Evolutionary conservation across 495 filamentous ascomycete species (phyloP), one percentile per base, ranked within the genome.

Genomic region (Choiromyces venosus): DNA sequence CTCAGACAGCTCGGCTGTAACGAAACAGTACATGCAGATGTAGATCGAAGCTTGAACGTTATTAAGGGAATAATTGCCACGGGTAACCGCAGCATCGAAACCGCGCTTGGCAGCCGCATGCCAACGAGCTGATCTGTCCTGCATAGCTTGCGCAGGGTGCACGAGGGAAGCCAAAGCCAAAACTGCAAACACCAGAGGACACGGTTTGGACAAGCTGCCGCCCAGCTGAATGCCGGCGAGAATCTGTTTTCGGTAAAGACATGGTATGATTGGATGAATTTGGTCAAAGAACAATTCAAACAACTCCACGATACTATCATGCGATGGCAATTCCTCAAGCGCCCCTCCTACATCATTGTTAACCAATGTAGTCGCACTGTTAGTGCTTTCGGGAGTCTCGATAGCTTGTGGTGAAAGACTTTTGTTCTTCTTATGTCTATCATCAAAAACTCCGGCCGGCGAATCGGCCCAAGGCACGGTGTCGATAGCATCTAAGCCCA

Each of bases 21-120:
- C 70, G 37, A 77, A 78, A 37, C 79, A n/a, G 64, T 73, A 76
- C 29, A 80, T 37, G 66, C 74, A 77, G 29, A 80, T 77, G 68
- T 77, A 80, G 67, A 80, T 77, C 4, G 78, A 77, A 36, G 77
- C 79, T 56, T 80, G 79, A 18, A 80, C 78, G 19, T 76, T 73
- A 40, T 75, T 66, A 18, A 80, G 56, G 9, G 74, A 72, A 66
- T 72, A 80, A 36, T 72, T 69, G 10, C 74, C 78, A 8, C 68
- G 70, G 37, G 68, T 75, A 25, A 80, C 78, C 1, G 74, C 71
- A 25, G 42, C n/a, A 38, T 80, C 74, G 65, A 80, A 80, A 37
- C 69, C 40, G 14, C 65, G 70, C 39, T 77, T 80, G 7, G 78
- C 78, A 36, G 73, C 71, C 16, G 66, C 44, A 42, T 78, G 73